These are phyloP conservation scores for Sporothrix humicola DNA, from an alignment of 2,329 filamentous ascomycete species.

Conservation along the genomic window DNA sequence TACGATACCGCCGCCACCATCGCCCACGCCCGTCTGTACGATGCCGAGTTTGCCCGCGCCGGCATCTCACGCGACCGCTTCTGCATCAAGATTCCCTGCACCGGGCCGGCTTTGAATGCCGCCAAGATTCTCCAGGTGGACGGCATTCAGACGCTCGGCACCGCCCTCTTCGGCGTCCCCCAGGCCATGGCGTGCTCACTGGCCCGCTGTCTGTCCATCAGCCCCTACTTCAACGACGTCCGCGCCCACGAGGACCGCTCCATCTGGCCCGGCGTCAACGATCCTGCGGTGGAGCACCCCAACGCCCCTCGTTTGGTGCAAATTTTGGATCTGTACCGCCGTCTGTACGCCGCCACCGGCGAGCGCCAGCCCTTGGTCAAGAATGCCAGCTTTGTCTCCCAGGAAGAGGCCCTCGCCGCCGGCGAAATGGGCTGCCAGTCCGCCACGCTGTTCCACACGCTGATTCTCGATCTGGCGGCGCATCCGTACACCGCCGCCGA, in stretches of 20 bases:
- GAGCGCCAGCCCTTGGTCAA: conserved; percentile 56
- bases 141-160: conserved; percentile 54
- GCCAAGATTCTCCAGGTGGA: conserved; percentile 51
- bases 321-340: conserved; percentile 55
- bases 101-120: conserved; percentile 54
- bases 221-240: conserved; percentile 57
- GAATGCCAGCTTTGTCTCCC: conserved; percentile 53
- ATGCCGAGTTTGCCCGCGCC: conserved; percentile 52
- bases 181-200: conserved; percentile 58
- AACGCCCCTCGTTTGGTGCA: conserved; percentile 55
- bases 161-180: conserved; percentile 53
- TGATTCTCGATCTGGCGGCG: conserved; percentile 48
- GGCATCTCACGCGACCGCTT: conserved; percentile 54
- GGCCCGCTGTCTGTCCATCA: conserved; percentile 55
- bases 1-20: conserved; percentile 54
- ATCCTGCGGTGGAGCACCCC: conserved; percentile 55
- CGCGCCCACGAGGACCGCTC: conserved; percentile 51
- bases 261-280: conserved; percentile 54
- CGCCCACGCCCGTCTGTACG: conserved; percentile 54
- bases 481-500: conserved; percentile 45
- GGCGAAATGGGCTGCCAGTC: conserved; percentile 55
- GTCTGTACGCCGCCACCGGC: conserved; percentile 54
- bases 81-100: conserved; percentile 59
- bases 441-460: conserved; percentile 51
- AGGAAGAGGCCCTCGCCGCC: conserved; percentile 53